Evolutionary conservation across 2,329 filamentous ascomycete genomes (phyloP).

Genomic region (Monilinia vaccinii-corymbosi): DNA sequence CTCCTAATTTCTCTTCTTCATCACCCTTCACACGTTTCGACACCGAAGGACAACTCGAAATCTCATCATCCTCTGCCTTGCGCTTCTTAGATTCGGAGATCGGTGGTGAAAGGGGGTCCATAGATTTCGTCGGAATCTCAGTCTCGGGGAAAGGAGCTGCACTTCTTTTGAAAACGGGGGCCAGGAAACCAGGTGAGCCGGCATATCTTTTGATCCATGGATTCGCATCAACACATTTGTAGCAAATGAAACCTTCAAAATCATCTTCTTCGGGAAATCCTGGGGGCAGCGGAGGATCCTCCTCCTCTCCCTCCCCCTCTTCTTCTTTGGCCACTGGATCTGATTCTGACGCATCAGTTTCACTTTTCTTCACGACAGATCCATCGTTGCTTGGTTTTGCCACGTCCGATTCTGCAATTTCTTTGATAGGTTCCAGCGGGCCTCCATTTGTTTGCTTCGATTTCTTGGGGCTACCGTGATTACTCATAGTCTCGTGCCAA

Average conservation of each 20-base stretch:
- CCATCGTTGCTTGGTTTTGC: slow-evolving; percentile 14
- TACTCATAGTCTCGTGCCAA: slow-evolving; percentile 52
- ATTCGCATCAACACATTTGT: slow-evolving; percentile 80
- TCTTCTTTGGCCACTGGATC: slow-evolving; percentile 30
- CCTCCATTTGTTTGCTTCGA: slow-evolving; percentile 24
- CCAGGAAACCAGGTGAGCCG: slow-evolving; percentile 68
- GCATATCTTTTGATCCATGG: slow-evolving; percentile 92
- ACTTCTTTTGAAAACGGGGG: slow-evolving; percentile 50
- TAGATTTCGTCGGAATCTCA: slow-evolving; percentile 23
- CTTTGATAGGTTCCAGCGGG: slow-evolving; percentile 40
- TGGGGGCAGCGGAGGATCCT: slow-evolving; percentile 62
- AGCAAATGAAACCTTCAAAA: slow-evolving; percentile 87
- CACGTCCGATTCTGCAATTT: slow-evolving; percentile 35
- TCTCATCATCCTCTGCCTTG: slow-evolving; percentile 46
- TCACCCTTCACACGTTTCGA: slow-evolving; percentile 42
- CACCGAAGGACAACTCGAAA: slow-evolving; percentile 23
- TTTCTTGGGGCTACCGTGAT: slow-evolving; percentile 28
- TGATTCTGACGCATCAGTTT: slow-evolving; percentile 13
- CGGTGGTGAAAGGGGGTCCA: slow-evolving; percentile 15
- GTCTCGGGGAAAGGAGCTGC: slow-evolving; percentile 25
- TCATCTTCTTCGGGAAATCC: slow-evolving; percentile 84
- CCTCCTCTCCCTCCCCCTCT: slow-evolving; percentile 39
- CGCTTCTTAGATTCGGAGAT: slow-evolving; percentile 47
- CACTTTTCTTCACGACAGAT: slow-evolving; percentile 12
- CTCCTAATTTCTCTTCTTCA: neutral